These are phyloP conservation scores for Kurtzmaniella quercitrusa DNA, from an alignment of 1,139 yeast species.

Conservation along the genomic window DNA sequence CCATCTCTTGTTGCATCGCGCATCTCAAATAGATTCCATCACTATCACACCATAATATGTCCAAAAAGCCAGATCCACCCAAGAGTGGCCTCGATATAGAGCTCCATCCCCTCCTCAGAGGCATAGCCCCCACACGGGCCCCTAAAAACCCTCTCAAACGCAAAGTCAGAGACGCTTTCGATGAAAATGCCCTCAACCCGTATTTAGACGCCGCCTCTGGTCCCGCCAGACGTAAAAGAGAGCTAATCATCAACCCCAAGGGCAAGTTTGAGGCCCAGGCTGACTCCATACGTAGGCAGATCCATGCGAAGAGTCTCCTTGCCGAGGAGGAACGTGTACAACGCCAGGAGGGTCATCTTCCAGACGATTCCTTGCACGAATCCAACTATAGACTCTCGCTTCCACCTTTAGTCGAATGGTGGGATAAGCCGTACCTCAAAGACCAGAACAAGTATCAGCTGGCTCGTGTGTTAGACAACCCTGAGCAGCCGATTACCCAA, in stretches of 20 bases:
- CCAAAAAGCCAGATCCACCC: background rate
- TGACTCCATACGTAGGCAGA: conserved; percentile 42
- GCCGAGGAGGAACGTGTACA: conserved; percentile 18
- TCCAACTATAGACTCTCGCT: conserved; percentile 36
- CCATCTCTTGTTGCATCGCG: too few relatives aligned
- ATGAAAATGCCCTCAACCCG: conserved; percentile 49
- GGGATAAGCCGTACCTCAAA: conserved; percentile 58
- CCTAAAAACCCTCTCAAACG: conserved; percentile 24
- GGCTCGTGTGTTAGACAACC: conserved; percentile 26
- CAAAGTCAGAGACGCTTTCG: conserved; percentile 32
- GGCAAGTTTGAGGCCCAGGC: conserved; percentile 64
- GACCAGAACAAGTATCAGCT: conserved; percentile 21
- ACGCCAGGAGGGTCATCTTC: conserved; percentile 40
- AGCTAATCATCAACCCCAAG: conserved; percentile 48
- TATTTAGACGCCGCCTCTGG: conserved; percentile 41
- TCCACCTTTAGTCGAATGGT: conserved; percentile 76
- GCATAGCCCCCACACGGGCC: conserved; percentile 20
- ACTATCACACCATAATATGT: too few relatives aligned
- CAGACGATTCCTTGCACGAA: conserved; percentile 50
- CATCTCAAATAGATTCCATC: too few relatives aligned
- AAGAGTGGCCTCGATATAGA: conserved; percentile 49
- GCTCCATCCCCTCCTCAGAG: conserved; percentile 55
- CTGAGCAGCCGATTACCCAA: conserved; percentile 48
- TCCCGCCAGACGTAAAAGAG: conserved; percentile 14
- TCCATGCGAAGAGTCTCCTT: conserved; percentile 27